Evolutionary conservation across 2,329 filamentous ascomycete species (phyloP), one percentile per base, ranked within the genome.

Genomic region (Massarina eburnea): DNA sequence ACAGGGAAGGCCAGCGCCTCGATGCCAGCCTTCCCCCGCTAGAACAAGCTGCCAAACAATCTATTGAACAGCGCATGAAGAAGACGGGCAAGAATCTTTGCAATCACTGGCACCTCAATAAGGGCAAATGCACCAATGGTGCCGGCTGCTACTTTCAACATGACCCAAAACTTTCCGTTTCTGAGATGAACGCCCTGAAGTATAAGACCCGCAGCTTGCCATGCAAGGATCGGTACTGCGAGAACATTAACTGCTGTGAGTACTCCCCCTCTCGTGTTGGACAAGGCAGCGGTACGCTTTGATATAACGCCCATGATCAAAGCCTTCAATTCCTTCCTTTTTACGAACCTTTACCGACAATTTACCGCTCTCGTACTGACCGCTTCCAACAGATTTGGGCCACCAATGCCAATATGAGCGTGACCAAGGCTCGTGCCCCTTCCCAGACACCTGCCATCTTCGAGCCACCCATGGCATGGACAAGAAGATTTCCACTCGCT

Each of bases 91-190:
- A 59, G 32, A 69, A 68, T 29, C 57, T 69, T 45, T 69, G 66
- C 52, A 69, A 69, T 20, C 55, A 66, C 41, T 69, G 53, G 47
- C 66, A 69, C 46, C 55, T 69, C 3, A 62, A 59, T 18, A 52
- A 48, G 20, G 71, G 70, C 2, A 57, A 68, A 22, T 76, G 74
- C 44, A 48, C 57, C 5, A 62, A 69, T n/a, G 71, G 68, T 8
- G 59, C 65, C 9, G 70, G 71, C 42, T 76, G 74, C 52, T 60
- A 64, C 27, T 76, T 74, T 48, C 57, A 66, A 40, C 74, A 76
- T 48, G 70, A 70, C 29, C 67, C 71, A 27, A 67, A 63, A 18
- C 57, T 76, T 17, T 60, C 54, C 1, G 50, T 59, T 2, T 67
- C 58, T 4, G 73, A 75, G 46, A 48, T 65, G 34, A 62, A 68